phyloP scores from a whole-genome alignment of 345 rosid genomes.

The Fremontodendron californicum region DNA sequence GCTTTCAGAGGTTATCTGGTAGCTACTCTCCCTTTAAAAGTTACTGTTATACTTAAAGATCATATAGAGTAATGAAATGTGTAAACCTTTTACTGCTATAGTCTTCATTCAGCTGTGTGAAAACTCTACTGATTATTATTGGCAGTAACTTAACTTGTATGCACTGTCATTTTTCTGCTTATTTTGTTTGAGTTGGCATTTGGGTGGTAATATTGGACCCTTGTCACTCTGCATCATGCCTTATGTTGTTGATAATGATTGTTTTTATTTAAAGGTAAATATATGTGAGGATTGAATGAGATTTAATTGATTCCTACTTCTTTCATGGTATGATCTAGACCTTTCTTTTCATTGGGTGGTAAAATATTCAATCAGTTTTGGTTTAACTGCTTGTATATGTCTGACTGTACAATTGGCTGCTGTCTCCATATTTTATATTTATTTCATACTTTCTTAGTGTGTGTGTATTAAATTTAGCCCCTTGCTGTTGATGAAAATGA shows the following conservation, averaged over 20 bases:
- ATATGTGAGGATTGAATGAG: background rate
- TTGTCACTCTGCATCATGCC: background rate
- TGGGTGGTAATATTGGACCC: background rate
- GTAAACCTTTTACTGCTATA: background rate
- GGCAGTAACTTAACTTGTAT: background rate
- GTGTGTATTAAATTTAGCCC: background rate
- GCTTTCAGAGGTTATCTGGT: slow-evolving; percentile 76
- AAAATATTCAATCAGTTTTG: no score
- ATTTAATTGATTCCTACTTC: background rate
- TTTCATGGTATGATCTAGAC: background rate
- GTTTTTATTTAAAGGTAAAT: background rate
- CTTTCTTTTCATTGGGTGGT: background rate
- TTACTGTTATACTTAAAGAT: background rate
- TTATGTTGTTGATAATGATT: background rate
- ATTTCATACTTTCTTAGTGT: background rate
- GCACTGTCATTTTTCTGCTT: background rate
- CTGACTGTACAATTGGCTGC: background rate
- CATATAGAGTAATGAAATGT: background rate
- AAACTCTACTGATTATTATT: background rate
- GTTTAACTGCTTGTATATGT: no score
- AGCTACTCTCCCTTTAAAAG: slow-evolving; percentile 16
- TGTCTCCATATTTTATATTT: background rate
- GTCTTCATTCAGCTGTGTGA: background rate
- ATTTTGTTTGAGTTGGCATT: background rate
- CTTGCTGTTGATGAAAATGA: background rate